Percentiles rank a stretch among this genome's conserved stretches.
These are phyloP conservation scores for Globisporangium middletonii DNA, from an alignment of 352 stramenopile species.

Conservation along the genomic window DNA sequence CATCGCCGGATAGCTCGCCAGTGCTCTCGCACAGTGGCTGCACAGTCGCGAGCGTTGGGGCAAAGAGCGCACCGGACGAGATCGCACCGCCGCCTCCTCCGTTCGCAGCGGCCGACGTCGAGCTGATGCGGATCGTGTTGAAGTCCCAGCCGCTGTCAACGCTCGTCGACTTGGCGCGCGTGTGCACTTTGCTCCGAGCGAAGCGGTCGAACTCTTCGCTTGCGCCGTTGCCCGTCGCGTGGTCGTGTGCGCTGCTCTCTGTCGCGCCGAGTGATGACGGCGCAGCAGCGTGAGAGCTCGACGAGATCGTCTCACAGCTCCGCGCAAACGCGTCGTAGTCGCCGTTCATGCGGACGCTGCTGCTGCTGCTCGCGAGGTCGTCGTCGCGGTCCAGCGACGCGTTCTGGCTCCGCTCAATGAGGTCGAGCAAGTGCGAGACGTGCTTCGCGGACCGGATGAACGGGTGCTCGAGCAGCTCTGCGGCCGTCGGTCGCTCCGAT, in stretches of 20 bases:
- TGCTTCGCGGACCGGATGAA: conserved; percentile 74
- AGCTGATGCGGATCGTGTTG: conserved; percentile 59
- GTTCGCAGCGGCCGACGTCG: conserved; percentile 11
- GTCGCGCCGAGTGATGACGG: not conserved
- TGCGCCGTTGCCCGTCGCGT: not conserved
- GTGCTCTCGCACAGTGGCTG: not conserved
- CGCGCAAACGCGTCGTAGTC: not conserved
- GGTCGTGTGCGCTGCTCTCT: not conserved
- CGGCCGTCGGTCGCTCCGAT: conserved; percentile 73
- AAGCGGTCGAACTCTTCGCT: conserved; percentile 21
- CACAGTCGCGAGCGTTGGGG: conserved; percentile 6
- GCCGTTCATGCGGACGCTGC: not conserved
- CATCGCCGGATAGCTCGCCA: not conserved
- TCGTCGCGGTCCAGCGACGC: conserved; percentile 1
- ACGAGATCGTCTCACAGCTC: not conserved
- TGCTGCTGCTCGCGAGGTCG: conserved; percentile 3
- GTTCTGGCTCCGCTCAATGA: conserved; percentile 32
- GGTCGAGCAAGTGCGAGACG: conserved; percentile 63
- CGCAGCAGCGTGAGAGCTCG: not conserved
- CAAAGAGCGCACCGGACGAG: conserved; percentile 5
- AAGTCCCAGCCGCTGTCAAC: conserved; percentile 75
- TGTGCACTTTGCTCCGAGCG: conserved; percentile 31
- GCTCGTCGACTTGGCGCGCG: conserved; percentile 27
- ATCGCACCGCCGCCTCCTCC: conserved; percentile 16
- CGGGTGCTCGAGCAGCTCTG: conserved; percentile 81